Evolutionary conservation across 1,284 basidiomycete species (phyloP).

Genomic region (Sutorius eximius): DNA sequence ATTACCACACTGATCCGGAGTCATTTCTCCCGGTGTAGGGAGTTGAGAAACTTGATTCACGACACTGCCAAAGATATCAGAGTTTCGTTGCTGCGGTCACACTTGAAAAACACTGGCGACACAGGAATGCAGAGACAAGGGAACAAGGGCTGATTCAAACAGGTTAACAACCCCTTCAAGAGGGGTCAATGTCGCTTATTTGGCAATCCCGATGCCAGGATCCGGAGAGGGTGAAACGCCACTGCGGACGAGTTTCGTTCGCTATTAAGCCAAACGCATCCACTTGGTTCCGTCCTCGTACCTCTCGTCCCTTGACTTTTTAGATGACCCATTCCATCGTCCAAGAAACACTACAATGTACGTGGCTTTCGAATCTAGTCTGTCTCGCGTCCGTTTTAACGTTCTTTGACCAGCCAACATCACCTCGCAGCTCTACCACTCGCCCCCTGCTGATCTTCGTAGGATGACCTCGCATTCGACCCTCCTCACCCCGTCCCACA

Average conservation of each 20-base stretch:
- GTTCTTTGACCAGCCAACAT: conserved; percentile 13
- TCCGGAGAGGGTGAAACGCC: conserved; percentile 11
- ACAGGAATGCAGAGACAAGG: background rate
- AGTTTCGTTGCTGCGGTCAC: background rate
- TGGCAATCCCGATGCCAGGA: conserved; percentile 1
- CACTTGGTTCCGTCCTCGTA: conserved; percentile 15
- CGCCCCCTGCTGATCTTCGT: conserved; percentile 42
- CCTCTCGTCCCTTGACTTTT: background rate
- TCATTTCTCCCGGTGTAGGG: background rate
- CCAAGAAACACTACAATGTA: conserved; percentile 21
- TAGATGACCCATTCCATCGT: conserved; percentile 7
- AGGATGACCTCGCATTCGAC: conserved; percentile 45
- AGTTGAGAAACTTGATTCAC: background rate
- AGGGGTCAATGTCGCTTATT: conserved; percentile 9
- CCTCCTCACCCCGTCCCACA: conserved; percentile 38
- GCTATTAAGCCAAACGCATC: conserved; percentile 20
- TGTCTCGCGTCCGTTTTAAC: background rate
- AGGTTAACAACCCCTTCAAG: background rate
- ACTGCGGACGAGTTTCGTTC: conserved; percentile 13
- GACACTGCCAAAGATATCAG: conserved; percentile 5
- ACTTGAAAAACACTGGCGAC: background rate
- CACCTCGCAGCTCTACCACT: conserved; percentile 18
- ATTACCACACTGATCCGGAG: background rate
- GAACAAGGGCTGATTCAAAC: background rate
- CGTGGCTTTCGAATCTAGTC: background rate